Conservation (phyloP, 1,139 yeast species). For the Candida sanyaensis region DNA sequence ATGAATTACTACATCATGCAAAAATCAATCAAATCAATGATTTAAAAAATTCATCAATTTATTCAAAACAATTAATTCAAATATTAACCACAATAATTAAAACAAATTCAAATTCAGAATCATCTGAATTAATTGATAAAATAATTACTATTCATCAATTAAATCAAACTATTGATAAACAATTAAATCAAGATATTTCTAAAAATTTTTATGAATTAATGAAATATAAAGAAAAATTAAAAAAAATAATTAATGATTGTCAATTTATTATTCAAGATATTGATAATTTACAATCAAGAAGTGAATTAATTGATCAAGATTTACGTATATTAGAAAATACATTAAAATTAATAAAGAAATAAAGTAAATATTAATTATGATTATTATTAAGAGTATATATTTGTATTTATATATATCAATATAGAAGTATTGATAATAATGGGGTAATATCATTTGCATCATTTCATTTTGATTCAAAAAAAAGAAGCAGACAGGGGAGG, state of each 20-base stretch:
- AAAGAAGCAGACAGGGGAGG: too few relatives aligned
- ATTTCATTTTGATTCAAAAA: not conserved
- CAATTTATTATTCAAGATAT: conserved; percentile 20
- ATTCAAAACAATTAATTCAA: conserved; percentile 30
- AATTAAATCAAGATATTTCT: conserved; percentile 24
- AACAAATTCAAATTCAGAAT: conserved; percentile 27
- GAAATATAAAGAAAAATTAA: conserved; percentile 21
- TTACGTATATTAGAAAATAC: conserved; percentile 49
- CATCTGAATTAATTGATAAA: conserved; percentile 38
- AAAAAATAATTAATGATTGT: conserved; percentile 20
- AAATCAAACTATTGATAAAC: conserved; percentile 34
- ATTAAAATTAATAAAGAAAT: conserved; percentile 19
- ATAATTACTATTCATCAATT: conserved; percentile 47
- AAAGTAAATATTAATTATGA: not conserved
- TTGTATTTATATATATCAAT: not conserved
- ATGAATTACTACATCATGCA: conserved; percentile 35
- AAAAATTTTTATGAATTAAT: conserved; percentile 27
- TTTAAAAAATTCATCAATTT: conserved; percentile 28
- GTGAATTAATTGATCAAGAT: conserved; percentile 48
- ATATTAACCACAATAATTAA: conserved; percentile 26
- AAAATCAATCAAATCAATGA: conserved; percentile 34
- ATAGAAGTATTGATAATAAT: not conserved
- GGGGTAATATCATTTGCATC: not conserved
- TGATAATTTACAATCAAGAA: conserved; percentile 40
- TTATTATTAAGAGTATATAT: not conserved